Percentiles rank a stretch among this genome's conserved stretches.
Evolutionary conservation across 2,329 filamentous ascomycete species (phyloP).

Genomic region (Allantophomopsis cytisporea): DNA sequence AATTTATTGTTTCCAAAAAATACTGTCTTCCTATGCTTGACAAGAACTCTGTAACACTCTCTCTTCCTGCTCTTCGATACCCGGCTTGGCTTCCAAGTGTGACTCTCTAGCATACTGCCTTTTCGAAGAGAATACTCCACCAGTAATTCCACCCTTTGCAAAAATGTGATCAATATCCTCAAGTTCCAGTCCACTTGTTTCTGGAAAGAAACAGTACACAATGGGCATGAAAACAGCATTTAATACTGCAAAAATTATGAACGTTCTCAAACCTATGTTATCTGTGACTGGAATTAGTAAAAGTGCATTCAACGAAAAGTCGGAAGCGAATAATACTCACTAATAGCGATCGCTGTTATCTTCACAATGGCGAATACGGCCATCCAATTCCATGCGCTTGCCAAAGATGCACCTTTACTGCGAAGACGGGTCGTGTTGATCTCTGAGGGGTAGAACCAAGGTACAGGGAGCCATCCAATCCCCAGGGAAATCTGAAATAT

Average conservation of each 20-base stretch:
- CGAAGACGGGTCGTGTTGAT: conserved; percentile 32
- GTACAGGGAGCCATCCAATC: conserved; percentile 29
- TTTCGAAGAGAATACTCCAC: conserved; percentile 19
- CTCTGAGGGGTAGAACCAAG: conserved; percentile 31
- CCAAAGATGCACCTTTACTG: conserved; percentile 28
- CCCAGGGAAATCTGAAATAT: conserved; percentile 26
- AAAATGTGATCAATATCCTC: conserved; percentile 30
- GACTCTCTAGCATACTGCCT: conserved; percentile 2
- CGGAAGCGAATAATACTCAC: no score
- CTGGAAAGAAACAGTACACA: conserved; percentile 29
- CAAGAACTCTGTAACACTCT: no score
- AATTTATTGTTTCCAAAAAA: no score
- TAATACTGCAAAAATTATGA: conserved; percentile 29
- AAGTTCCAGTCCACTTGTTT: conserved; percentile 27
- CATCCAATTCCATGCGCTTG: conserved; percentile 41
- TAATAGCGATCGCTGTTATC: conserved; percentile 34
- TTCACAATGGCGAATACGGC: conserved; percentile 56
- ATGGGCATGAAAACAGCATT: conserved; percentile 26
- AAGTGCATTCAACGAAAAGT: no score
- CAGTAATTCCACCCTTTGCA: conserved; percentile 20
- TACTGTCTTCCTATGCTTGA: no score
- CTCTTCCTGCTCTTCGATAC: no score
- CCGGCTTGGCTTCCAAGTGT: no score
- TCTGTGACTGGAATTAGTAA: conserved; percentile 1
- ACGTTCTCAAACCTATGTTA: conserved; percentile 28